Conservation (phyloP, 2,329 filamentous ascomycete genomes). For the Hymenoscyphus albidus region DNA sequence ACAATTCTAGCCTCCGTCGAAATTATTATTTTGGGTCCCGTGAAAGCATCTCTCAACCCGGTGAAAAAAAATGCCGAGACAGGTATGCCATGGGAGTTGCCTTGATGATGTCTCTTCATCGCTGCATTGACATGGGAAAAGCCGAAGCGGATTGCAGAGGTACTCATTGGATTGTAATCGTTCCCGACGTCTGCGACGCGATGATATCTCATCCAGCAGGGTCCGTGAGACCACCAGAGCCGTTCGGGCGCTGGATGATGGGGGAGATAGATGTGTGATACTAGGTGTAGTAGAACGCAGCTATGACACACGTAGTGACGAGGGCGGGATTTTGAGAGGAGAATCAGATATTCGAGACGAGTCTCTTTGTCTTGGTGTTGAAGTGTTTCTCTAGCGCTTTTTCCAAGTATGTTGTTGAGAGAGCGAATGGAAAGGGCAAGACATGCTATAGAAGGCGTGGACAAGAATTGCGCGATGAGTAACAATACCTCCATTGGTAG, state of each 20-base stretch:
- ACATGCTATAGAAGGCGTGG: not conserved
- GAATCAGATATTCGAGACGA: conserved; percentile 1
- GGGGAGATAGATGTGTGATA: not conserved
- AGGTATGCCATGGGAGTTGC: not conserved
- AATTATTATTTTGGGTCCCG: not conserved
- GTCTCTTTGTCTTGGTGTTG: not conserved
- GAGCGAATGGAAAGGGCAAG: not conserved
- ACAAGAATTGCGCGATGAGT: not conserved
- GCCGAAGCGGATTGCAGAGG: not conserved
- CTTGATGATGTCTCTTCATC: not conserved
- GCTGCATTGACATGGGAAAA: not conserved
- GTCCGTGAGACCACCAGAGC: not conserved
- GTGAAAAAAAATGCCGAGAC: not conserved
- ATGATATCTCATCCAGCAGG: not conserved
- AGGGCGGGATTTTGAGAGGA: not conserved
- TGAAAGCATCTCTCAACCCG: not conserved
- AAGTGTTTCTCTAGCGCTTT: not conserved
- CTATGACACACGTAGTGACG: not conserved
- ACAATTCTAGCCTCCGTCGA: not conserved
- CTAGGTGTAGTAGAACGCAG: not conserved
- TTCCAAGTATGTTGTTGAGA: not conserved
- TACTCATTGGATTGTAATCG: not conserved
- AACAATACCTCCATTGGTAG: not conserved
- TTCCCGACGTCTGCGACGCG: not conserved
- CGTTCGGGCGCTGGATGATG: not conserved